A percentile compares a stretch with the other conserved stretches of the same genome.
Conservation (phyloP, 257 asterid species). For the Osmanthus fragrans region DNA sequence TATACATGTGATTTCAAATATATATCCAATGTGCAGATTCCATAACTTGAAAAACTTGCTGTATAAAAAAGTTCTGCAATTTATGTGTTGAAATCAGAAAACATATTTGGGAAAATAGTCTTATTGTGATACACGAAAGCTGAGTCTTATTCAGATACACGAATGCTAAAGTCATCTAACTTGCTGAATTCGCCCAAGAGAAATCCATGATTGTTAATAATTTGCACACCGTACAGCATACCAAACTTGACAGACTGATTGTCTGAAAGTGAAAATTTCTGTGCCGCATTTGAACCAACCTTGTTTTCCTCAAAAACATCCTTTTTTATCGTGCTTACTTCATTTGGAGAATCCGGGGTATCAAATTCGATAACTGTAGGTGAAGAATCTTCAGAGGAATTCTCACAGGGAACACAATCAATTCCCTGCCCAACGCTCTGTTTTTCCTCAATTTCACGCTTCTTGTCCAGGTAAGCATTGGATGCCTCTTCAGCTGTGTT, state of each 20-base stretch:
- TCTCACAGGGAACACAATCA: conserved; percentile 20
- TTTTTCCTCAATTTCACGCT: conserved; percentile 27
- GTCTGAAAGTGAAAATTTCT: neutral
- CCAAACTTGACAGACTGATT: conserved; percentile 4
- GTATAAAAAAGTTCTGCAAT: too few species aligned
- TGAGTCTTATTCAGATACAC: neutral
- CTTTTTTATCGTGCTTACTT: neutral
- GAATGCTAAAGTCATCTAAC: conserved; percentile 25
- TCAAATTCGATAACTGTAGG: conserved; percentile 13
- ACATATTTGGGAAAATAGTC: neutral
- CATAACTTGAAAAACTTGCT: neutral
- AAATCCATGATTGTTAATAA: conserved; percentile 23
- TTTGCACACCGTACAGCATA: neutral
- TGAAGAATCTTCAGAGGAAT: conserved; percentile 25
- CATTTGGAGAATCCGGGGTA: neutral
- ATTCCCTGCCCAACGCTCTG: conserved; percentile 17
- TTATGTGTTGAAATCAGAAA: neutral
- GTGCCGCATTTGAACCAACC: neutral
- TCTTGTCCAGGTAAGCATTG: conserved; percentile 29
- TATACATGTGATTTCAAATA: neutral
- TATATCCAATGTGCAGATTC: neutral
- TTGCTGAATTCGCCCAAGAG: conserved; percentile 25
- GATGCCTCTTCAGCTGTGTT: conserved; percentile 42
- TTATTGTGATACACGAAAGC: neutral
- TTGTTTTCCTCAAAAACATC: neutral